These are phyloP conservation scores for Hypoxylon sp. DNA, from an alignment of 2,329 filamentous ascomycete genomes.

Conservation along the genomic window DNA sequence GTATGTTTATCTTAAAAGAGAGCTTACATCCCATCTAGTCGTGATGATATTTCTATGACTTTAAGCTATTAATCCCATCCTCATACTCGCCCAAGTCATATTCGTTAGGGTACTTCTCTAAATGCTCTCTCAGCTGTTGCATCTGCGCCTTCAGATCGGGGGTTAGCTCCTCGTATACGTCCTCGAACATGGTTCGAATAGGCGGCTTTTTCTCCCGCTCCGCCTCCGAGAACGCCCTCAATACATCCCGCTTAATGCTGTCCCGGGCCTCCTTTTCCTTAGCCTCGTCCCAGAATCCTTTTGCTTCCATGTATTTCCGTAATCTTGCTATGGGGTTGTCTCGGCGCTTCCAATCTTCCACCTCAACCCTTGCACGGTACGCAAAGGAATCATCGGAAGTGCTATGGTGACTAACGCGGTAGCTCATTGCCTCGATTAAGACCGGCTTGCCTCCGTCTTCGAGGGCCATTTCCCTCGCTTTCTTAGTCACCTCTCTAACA, in stretches of 20 bases:
- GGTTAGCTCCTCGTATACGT: slow-evolving; percentile 90
- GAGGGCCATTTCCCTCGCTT: slow-evolving; percentile 83
- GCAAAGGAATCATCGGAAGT: slow-evolving; percentile 98
- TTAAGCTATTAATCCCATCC: slow-evolving; percentile 77
- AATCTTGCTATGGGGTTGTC: slow-evolving; percentile 90
- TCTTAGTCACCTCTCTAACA: slow-evolving; percentile 83
- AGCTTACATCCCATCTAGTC: neutral
- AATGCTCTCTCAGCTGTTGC: slow-evolving; percentile 77
- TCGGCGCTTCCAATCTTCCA: slow-evolving; percentile 93
- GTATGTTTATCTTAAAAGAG: slow-evolving; percentile 3
- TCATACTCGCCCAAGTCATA: slow-evolving; percentile 87
- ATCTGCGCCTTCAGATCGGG: slow-evolving; percentile 84
- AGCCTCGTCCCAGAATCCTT: slow-evolving; percentile 86
- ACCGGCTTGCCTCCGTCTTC: slow-evolving; percentile 85
- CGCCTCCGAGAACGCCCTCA: slow-evolving; percentile 87
- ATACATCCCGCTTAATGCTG: slow-evolving; percentile 77
- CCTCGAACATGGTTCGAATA: slow-evolving; percentile 82
- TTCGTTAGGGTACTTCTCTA: slow-evolving; percentile 91
- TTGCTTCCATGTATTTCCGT: slow-evolving; percentile 90
- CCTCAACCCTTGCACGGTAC: slow-evolving; percentile 92
- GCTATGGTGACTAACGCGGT: slow-evolving; percentile 97
- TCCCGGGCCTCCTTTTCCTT: slow-evolving; percentile 82
- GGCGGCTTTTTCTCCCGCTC: slow-evolving; percentile 86
- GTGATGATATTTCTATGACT: slow-evolving; percentile 48
- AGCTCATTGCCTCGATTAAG: slow-evolving; percentile 95